These are phyloP conservation scores for Brasenia schreberi DNA, from an alignment of 164 flowering plant species.

Conservation along the genomic window DNA sequence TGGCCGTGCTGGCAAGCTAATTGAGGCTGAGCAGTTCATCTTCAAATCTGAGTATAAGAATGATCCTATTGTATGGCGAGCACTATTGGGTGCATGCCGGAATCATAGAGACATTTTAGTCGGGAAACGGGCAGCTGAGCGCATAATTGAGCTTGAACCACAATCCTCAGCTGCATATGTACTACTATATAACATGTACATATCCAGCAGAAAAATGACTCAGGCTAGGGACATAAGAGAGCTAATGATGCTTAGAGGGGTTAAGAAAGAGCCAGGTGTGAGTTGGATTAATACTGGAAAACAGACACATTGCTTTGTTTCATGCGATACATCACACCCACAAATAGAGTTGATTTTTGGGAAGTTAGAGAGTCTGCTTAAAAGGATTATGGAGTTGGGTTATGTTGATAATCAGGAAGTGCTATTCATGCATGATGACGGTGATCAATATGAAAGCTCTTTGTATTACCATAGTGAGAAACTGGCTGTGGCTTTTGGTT, in stretches of 20 bases:
- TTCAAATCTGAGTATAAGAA: conserved; percentile 23
- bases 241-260: conserved; percentile 30
- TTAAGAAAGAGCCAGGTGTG: conserved; percentile 55
- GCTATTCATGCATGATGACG: conserved; percentile 3
- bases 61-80: conserved; percentile 47
- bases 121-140: conserved; percentile 32
- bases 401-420: conserved; percentile 4
- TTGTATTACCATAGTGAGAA: conserved; percentile 38
- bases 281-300: conserved; percentile 47
- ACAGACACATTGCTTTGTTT: conserved; percentile 35
- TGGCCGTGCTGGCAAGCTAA: conserved; percentile 49
- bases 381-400: conserved; percentile 19
- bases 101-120: conserved; percentile 21
- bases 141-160: conserved; percentile 52
- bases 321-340: conserved; percentile 30
- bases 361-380: conserved; percentile 27
- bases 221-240: conserved; percentile 28
- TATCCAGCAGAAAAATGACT: conserved; percentile 21
- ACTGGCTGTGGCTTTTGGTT: conserved; percentile 38
- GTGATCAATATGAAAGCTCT: conserved; percentile 8
- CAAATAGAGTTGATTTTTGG: conserved; percentile 17
- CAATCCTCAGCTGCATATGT: conserved; percentile 45
- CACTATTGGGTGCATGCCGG: conserved; percentile 45
- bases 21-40: conserved; percentile 41
- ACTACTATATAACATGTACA: conserved; percentile 42